These are phyloP conservation scores for Barbatosphaeria neglecta DNA, from an alignment of 495 filamentous ascomycete species.

Conservation along the genomic window DNA sequence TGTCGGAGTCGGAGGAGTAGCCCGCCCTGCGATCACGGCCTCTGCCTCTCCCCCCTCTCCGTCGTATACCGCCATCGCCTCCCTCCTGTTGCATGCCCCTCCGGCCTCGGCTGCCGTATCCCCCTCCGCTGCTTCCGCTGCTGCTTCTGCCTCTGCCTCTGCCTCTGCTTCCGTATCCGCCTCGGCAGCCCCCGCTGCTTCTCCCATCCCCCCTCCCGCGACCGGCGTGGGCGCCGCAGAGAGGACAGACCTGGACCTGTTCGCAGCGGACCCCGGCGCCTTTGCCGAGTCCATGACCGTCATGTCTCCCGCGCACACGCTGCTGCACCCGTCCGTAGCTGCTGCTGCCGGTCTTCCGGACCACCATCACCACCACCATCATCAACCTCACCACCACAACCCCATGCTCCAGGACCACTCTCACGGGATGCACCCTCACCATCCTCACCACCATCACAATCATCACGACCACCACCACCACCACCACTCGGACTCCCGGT, in stretches of 20 bases:
- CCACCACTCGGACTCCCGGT: conserved; percentile 14
- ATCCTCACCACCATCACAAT: conserved; percentile 3
- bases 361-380: conserved; percentile 4
- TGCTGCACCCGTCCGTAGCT: conserved; percentile 3
- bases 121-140: not conserved
- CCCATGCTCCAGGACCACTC: conserved; percentile 17
- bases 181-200: not conserved
- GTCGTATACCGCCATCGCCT: not conserved
- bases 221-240: not conserved
- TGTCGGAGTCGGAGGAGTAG: not conserved
- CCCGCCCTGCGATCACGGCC: too few species aligned
- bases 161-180: conserved; percentile 2
- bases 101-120: conserved; percentile 1
- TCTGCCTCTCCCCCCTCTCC: too few species aligned
- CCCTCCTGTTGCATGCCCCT: not conserved
- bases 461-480: conserved; percentile 15
- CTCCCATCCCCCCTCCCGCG: not conserved
- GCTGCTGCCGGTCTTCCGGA: not conserved
- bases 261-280: not conserved
- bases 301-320: conserved; percentile 4
- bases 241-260: not conserved
- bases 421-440: conserved; percentile 11
- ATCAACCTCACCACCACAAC: conserved; percentile 13
- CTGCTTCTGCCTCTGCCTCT: not conserved
- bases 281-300: conserved; percentile 1